A percentile compares a stretch with the other conserved stretches of the same genome.
These are phyloP conservation scores for Perkinsela sp. DNA, from an alignment of 208 protist genomes.

Conservation along the genomic window DNA sequence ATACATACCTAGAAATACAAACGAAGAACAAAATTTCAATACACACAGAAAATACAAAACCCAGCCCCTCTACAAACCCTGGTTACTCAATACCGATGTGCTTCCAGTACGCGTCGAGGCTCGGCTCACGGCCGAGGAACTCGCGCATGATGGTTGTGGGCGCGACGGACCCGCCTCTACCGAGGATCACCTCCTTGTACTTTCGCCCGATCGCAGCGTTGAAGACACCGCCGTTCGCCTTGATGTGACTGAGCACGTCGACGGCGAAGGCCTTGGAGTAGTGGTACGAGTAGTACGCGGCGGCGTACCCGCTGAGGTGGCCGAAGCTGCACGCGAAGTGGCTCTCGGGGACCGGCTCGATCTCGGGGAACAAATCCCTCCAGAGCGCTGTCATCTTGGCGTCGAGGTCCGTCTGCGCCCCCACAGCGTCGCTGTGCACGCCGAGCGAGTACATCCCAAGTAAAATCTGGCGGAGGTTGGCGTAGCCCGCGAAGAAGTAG, in stretches of 20 bases:
- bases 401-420: slow-evolving; percentile 23
- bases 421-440: slow-evolving; percentile 21
- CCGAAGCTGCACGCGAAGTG: slow-evolving; percentile 46
- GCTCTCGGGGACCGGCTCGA: slow-evolving; percentile 17
- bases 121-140: slow-evolving; percentile 52
- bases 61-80: too few species aligned
- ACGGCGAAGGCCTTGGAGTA: slow-evolving; percentile 52
- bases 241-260: slow-evolving; percentile 46
- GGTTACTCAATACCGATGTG: slow-evolving; percentile 17
- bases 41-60: too few species aligned
- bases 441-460: slow-evolving; percentile 39
- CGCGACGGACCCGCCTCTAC: slow-evolving; percentile 29
- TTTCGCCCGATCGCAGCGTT: slow-evolving; percentile 19
- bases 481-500: slow-evolving; percentile 27
- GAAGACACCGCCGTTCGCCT: slow-evolving; percentile 21
- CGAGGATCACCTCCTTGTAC: slow-evolving; percentile 38
- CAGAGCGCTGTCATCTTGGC: slow-evolving; percentile 9
- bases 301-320: slow-evolving; percentile 39
- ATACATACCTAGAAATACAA: too few species aligned
- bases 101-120: slow-evolving; percentile 31
- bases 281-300: slow-evolving; percentile 52
- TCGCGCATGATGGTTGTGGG: slow-evolving; percentile 27
- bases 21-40: too few species aligned
- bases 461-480: slow-evolving; percentile 32
- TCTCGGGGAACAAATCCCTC: slow-evolving; percentile 8